Evolutionary conservation across 2,329 filamentous ascomycete species (phyloP), one percentile per base, ranked within the genome.

Genomic region (Madurella fahalii): DNA sequence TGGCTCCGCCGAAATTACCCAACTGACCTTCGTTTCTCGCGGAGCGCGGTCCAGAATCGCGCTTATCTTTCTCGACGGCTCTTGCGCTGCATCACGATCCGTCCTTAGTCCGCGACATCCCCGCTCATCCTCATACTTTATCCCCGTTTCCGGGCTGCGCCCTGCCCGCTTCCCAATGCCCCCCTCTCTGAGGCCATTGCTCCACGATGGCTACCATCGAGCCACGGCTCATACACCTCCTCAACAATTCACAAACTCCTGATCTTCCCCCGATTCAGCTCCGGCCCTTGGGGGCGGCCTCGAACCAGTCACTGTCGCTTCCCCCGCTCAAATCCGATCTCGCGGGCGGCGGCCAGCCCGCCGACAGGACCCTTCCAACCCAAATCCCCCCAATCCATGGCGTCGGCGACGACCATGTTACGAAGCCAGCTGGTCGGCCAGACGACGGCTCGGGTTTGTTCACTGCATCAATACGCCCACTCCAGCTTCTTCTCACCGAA

Each of bases 171-270:
- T 61, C 65, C 71, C 68, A 71, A 77, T 77, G 73, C 69, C 64
- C 65, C 65, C 64, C 64, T 65, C 60, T 61, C 58, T 58, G 56
- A 60, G 60, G 58, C 65, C 65, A 63, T 62, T 64, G 60, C 61
- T 65, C 61, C 75, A 81, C 69, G 71, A 83, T 83, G 80, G 80
- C 81, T 62, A 85, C 81, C 66, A 85, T 85, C 71, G 83, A 86
- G 77, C 83, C 83, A 66, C 80, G 82, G 66, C 75, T 86, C 61
- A 86, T 85, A 67, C 81, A 85, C 68, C 71, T 85, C 61, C 74
- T 85, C 64, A 85, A 85, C 69, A 78, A 82, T 64, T 71, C 73
- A 63, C 73, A 71, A 63, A 74, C 76, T 58, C 71, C 77, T 64
- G 79, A 81, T 57, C 75, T 83, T 2, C 81, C 82, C 39, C 77